Evolutionary conservation across 2,329 filamentous ascomycete species (phyloP).

Genomic region (Aureobasidium leucospermi): DNA sequence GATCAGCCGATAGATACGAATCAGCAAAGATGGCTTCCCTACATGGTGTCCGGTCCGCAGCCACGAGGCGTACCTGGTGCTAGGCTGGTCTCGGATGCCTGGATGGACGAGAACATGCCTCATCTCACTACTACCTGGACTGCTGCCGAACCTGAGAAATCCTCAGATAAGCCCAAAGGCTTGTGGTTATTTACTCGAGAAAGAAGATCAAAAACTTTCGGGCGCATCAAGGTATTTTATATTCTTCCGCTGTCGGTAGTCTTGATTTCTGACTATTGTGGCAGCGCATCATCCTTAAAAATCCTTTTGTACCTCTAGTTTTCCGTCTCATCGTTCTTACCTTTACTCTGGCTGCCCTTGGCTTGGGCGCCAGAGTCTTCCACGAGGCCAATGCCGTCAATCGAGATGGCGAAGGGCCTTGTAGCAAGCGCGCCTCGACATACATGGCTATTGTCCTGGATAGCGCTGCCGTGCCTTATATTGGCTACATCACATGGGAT

Average conservation of each 20-base stretch:
- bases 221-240: conserved; percentile 47
- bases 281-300: conserved; percentile 60
- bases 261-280: conserved; percentile 4
- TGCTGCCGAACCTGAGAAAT: conserved; percentile 46
- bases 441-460: conserved; percentile 87
- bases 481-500: conserved; percentile 89
- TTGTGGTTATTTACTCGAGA: conserved; percentile 42
- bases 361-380: conserved; percentile 68
- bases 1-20: conserved; percentile 27
- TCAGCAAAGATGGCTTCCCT: conserved; percentile 28
- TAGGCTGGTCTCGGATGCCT: conserved; percentile 34
- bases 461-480: conserved; percentile 79
- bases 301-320: conserved; percentile 76
- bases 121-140: conserved; percentile 46
- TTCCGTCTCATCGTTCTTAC: conserved; percentile 76
- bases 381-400: conserved; percentile 31
- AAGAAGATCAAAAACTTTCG: conserved; percentile 47
- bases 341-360: conserved; percentile 76
- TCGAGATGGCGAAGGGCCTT: conserved; percentile 29
- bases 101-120: conserved; percentile 44
- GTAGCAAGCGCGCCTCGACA: conserved; percentile 53
- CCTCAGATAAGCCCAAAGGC: conserved; percentile 40
- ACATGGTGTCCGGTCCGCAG: conserved; percentile 31
- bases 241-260: not conserved
- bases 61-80: conserved; percentile 25